Conservation (phyloP, 345 rosid species). For the Trapa incisa region DNA sequence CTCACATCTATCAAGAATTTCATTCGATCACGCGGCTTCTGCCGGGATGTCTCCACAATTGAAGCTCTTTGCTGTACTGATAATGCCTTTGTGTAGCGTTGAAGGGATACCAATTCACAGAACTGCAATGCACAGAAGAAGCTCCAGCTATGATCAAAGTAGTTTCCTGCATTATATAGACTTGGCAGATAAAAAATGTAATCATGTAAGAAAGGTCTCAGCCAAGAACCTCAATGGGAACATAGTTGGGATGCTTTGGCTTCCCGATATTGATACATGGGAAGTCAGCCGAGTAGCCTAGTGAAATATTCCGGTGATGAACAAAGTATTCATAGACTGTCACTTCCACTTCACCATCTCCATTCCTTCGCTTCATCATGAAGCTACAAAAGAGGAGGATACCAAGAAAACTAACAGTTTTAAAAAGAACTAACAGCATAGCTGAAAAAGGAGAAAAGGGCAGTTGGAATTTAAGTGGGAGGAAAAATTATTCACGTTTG, state of each 20-base stretch:
- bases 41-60: slow-evolving; percentile 33
- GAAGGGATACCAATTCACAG: slow-evolving; percentile 56
- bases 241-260: slow-evolving; percentile 69
- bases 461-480: neutral
- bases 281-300: slow-evolving; percentile 49
- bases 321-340: slow-evolving; percentile 67
- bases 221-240: slow-evolving; percentile 58
- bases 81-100: slow-evolving; percentile 34
- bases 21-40: slow-evolving; percentile 40
- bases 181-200: neutral
- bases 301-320: slow-evolving; percentile 33
- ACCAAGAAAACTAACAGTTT: no score
- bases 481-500: slow-evolving; percentile 21
- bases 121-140: slow-evolving; percentile 23
- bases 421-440: no score
- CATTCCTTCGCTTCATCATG: slow-evolving; percentile 28
- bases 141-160: neutral
- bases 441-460: neutral
- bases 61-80: slow-evolving; percentile 25
- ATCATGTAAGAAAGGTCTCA: neutral
- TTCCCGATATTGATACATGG: slow-evolving; percentile 96
- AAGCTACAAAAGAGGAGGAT: slow-evolving; percentile 32
- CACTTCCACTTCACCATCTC: slow-evolving; percentile 32
- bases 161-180: neutral
- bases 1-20: slow-evolving; percentile 30